phyloP scores from a whole-genome alignment of 345 rosid genomes.

The Toxicodendron radicans region DNA sequence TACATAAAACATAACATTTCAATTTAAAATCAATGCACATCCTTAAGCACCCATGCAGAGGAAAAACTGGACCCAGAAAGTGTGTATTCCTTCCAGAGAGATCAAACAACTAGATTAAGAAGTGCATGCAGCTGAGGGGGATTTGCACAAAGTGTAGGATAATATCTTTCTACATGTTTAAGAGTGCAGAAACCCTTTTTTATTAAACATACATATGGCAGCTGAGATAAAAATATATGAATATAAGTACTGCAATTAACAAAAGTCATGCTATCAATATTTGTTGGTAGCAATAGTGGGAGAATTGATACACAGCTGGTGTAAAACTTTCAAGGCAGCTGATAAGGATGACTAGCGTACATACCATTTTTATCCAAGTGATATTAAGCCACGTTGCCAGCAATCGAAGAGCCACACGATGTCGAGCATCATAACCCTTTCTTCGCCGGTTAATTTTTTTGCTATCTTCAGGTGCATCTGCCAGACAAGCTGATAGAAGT shows the following conservation, averaged over 20 bases:
- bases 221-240: background rate
- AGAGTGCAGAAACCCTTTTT: background rate
- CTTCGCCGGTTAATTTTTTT: conserved; percentile 54
- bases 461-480: conserved; percentile 55
- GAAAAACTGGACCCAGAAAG: background rate
- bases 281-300: background rate
- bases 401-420: conserved; percentile 80
- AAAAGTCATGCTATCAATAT: background rate
- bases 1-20: background rate
- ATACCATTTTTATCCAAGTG: conserved; percentile 83
- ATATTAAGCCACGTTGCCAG: conserved; percentile 86
- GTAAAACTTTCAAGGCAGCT: background rate
- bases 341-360: conserved; percentile 25
- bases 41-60: background rate
- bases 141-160: background rate
- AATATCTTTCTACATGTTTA: conserved; percentile 4
- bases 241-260: background rate
- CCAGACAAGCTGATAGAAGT: conserved; percentile 89
- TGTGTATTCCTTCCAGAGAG: background rate
- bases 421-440: conserved; percentile 95
- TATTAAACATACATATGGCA: conserved; percentile 1
- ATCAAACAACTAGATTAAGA: conserved; percentile 7
- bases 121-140: background rate
- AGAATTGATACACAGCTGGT: background rate
- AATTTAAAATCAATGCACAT: background rate